These are phyloP conservation scores for Nannochloropsis granulata DNA, from an alignment of 108 stramenopile genomes.

Conservation along the genomic window DNA sequence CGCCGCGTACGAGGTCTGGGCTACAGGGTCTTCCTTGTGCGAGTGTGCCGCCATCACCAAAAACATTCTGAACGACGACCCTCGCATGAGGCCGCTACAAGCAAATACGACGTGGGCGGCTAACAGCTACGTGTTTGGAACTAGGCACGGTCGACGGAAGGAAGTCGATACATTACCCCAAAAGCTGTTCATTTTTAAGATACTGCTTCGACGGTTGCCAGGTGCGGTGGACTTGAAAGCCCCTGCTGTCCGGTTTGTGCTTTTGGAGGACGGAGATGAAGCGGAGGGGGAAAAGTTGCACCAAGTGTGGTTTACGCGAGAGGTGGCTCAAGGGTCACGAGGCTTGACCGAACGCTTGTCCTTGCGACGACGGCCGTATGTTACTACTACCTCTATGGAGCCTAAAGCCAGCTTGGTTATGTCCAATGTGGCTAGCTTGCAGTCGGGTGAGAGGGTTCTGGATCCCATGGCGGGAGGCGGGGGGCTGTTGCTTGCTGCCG, in stretches of 20 bases:
- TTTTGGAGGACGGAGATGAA: not conserved
- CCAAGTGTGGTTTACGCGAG: not conserved
- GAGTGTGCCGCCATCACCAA: not conserved
- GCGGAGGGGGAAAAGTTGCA: not conserved
- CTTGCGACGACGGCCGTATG: not conserved
- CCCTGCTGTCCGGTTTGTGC: not conserved
- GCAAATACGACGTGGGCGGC: not conserved
- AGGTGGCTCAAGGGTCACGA: not conserved
- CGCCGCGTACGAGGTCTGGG: not conserved
- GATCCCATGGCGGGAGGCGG: not conserved
- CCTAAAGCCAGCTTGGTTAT: not conserved
- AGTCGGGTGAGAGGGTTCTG: not conserved
- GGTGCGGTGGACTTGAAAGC: not conserved
- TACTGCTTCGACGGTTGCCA: not conserved
- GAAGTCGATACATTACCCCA: not conserved
- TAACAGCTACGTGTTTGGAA: not conserved
- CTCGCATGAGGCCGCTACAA: not conserved
- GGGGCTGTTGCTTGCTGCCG: not conserved
- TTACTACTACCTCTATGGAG: not conserved
- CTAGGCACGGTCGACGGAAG: not conserved
- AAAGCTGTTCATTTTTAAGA: not conserved
- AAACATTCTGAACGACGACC: not conserved
- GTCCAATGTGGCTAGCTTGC: not conserved
- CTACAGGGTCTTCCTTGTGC: not conserved
- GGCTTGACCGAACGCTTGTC: not conserved